These are phyloP conservation scores for Arthrobotrys sphaeroides DNA, from an alignment of 2,329 filamentous ascomycete species.

Conservation along the genomic window DNA sequence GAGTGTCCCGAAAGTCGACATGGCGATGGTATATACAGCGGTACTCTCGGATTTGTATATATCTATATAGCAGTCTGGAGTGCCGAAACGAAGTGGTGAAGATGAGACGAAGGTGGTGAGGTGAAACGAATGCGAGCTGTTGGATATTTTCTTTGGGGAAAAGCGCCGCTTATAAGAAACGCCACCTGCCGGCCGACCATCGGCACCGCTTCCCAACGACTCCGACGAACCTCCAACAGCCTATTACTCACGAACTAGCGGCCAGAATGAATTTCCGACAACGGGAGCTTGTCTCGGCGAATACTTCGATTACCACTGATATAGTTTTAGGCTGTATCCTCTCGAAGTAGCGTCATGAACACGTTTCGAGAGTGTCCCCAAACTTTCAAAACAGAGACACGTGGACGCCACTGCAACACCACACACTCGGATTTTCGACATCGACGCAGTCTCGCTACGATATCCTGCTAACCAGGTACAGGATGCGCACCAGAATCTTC, in stretches of 20 bases:
- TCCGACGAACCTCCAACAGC: slow-evolving; percentile 6
- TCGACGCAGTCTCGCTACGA: no score
- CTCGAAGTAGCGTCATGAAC: neutral
- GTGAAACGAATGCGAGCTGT: neutral
- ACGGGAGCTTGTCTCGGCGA: neutral
- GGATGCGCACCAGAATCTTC: no score
- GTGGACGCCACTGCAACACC: no score
- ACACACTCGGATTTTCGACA: no score
- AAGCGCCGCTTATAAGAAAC: slow-evolving; percentile 28
- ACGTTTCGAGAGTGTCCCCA: neutral
- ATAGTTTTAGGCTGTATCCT: neutral
- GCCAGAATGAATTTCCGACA: slow-evolving; percentile 10
- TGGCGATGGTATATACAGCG: slow-evolving; percentile 59
- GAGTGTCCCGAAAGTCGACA: slow-evolving; percentile 87
- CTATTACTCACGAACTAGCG: slow-evolving; percentile 5
- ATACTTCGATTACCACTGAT: neutral
- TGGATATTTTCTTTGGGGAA: slow-evolving; percentile 23
- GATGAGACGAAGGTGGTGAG: neutral
- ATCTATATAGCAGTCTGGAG: neutral
- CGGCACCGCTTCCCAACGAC: slow-evolving; percentile 4
- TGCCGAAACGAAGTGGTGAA: slow-evolving; percentile 13
- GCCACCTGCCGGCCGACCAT: slow-evolving; percentile 1
- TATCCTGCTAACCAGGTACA: no score
- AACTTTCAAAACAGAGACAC: no score
- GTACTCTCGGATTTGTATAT: neutral